Conservation (phyloP, 2,329 filamentous ascomycete species). For the Fusarium dlaminii region DNA sequence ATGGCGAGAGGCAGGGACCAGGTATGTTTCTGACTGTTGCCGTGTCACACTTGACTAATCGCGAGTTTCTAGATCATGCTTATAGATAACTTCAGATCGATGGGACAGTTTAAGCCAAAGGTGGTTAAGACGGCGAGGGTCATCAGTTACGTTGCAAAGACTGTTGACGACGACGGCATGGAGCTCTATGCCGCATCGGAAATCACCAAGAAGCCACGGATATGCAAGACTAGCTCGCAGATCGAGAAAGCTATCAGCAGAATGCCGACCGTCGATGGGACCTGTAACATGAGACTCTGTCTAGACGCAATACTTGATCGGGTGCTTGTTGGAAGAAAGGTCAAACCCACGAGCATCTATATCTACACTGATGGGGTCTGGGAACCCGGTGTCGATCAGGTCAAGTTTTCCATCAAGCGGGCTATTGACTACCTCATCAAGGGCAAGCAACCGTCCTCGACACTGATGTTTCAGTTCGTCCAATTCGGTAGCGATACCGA, state of each 20-base stretch:
- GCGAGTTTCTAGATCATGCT: background rate
- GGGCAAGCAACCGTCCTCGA: background rate
- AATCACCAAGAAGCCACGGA: background rate
- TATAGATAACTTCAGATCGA: background rate
- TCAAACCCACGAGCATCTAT: background rate
- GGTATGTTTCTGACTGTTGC: background rate
- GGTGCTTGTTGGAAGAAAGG: background rate
- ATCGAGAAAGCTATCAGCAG: background rate
- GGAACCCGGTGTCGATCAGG: background rate
- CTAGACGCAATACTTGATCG: background rate
- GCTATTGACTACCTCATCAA: background rate
- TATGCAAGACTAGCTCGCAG: background rate
- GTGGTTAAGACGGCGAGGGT: background rate
- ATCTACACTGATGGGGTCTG: background rate
- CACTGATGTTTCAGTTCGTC: background rate
- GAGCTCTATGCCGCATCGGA: background rate
- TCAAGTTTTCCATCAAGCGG: background rate
- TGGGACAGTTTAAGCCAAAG: fast-evolving
- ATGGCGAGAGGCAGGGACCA: background rate
- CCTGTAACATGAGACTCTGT: background rate
- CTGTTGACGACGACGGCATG: background rate
- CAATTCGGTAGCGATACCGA: background rate
- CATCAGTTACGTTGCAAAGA: background rate
- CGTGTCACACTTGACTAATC: background rate
- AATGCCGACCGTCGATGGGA: background rate